phyloP scores from a whole-genome alignment of 2,329 filamentous ascomycete genomes.

The Sporothrix pallida region DNA sequence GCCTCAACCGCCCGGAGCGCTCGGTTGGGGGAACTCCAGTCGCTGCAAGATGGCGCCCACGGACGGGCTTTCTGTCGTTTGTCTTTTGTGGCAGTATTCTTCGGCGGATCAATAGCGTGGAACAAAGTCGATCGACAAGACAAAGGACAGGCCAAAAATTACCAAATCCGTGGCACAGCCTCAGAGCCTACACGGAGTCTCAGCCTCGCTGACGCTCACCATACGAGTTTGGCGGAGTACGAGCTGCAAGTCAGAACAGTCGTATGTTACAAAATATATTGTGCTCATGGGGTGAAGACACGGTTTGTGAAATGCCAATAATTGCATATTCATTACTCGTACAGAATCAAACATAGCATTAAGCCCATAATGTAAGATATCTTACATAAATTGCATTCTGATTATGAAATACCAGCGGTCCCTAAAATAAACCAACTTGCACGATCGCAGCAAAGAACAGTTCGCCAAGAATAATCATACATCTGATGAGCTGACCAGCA shows the following conservation, averaged over 20 bases:
- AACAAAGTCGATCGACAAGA: background rate
- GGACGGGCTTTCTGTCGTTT: too few species aligned
- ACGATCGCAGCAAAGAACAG: slow-evolving; percentile 18
- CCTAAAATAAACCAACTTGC: slow-evolving; percentile 30
- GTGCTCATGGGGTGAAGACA: too few species aligned
- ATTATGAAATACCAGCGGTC: slow-evolving; percentile 20
- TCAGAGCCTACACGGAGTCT: background rate
- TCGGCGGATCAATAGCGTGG: background rate
- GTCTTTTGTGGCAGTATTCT: too few species aligned
- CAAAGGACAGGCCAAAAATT: background rate
- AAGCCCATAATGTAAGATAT: too few species aligned
- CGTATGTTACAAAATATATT: too few species aligned
- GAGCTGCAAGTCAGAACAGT: too few species aligned
- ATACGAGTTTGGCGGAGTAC: background rate
- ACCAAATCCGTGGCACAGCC: slow-evolving; percentile 17
- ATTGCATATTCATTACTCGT: too few species aligned
- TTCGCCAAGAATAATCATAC: slow-evolving; percentile 24
- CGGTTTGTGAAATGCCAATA: too few species aligned
- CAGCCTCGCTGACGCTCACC: background rate
- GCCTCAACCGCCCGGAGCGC: slow-evolving; percentile 24
- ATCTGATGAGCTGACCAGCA: slow-evolving; percentile 6
- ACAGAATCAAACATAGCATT: too few species aligned
- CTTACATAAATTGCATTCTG: background rate
- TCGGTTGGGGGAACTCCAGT: slow-evolving; percentile 13
- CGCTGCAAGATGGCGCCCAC: background rate